Percentiles rank a stretch among this genome's conserved stretches.
These are phyloP conservation scores for Delonix regia DNA, from an alignment of 306 rosid genomes.

Conservation along the genomic window DNA sequence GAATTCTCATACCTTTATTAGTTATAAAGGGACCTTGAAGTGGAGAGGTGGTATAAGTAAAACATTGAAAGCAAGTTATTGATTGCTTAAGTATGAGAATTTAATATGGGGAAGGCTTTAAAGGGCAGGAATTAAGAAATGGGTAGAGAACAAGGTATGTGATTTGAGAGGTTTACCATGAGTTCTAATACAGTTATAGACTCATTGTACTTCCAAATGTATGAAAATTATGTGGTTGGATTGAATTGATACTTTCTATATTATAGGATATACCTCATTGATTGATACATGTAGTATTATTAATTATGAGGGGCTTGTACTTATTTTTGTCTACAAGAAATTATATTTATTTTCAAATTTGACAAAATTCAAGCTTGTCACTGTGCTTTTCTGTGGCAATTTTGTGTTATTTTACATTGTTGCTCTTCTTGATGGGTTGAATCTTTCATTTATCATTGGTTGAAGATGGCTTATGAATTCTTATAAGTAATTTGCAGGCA, in stretches of 20 bases:
- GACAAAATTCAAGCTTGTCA: background rate
- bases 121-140: background rate
- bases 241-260: background rate
- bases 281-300: background rate
- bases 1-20: no score
- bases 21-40: no score
- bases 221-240: background rate
- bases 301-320: background rate
- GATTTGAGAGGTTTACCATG: background rate
- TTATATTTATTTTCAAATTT: conserved; percentile 14
- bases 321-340: background rate
- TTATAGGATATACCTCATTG: conserved; percentile 9
- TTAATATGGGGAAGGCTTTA: background rate
- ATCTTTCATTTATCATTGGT: conserved; percentile 20
- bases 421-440: conserved; percentile 19
- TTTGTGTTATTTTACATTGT: conserved; percentile 20
- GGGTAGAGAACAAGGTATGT: background rate
- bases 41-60: background rate
- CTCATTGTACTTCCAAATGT: background rate
- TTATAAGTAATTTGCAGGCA: conserved; percentile 54
- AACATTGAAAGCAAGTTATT: background rate
- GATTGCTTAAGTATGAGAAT: background rate
- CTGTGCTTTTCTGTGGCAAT: conserved; percentile 22
- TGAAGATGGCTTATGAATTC: conserved; percentile 32
- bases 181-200: background rate